A percentile compares a stretch with the other conserved stretches of the same genome.
Evolutionary conservation across 371 early-diverging fungal species (phyloP).

Genomic region (Mucor mucedo): DNA sequence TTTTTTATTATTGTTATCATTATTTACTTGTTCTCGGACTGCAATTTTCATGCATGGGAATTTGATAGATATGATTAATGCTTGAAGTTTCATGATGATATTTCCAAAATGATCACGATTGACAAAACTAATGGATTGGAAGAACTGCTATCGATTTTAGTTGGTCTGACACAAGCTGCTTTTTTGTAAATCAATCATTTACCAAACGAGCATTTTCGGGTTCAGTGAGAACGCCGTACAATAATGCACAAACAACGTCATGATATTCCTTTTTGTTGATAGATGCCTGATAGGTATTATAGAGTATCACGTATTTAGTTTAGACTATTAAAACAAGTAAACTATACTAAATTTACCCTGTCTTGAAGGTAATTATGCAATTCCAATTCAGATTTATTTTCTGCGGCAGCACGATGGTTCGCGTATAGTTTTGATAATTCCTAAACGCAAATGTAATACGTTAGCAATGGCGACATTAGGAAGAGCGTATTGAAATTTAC

Average conservation of each 20-base stretch:
- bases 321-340: slow-evolving; percentile 7
- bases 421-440: slow-evolving; percentile 57
- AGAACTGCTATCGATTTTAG: slow-evolving; percentile 36
- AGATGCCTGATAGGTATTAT: slow-evolving; percentile 40
- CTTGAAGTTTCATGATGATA: slow-evolving; percentile 56
- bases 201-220: slow-evolving; percentile 47
- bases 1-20: not conserved
- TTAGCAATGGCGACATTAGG: not conserved
- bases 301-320: not conserved
- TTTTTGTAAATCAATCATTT: slow-evolving; percentile 16
- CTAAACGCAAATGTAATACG: slow-evolving; percentile 36
- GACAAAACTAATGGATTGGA: slow-evolving; percentile 64
- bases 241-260: slow-evolving; percentile 66
- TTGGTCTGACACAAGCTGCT: not conserved
- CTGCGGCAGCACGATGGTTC: slow-evolving; percentile 42
- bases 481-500: slow-evolving; percentile 20
- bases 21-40: slow-evolving; percentile 52
- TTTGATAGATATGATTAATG: slow-evolving; percentile 44
- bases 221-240: slow-evolving; percentile 68
- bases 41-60: slow-evolving; percentile 53
- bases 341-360: slow-evolving; percentile 4
- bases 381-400: slow-evolving; percentile 66
- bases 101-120: slow-evolving; percentile 68
- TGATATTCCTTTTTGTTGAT: slow-evolving; percentile 62
- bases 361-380: slow-evolving; percentile 70